Evolutionary conservation across 2,329 filamentous ascomycete genomes (phyloP).

Genomic region (Fusarium lyarnte): DNA sequence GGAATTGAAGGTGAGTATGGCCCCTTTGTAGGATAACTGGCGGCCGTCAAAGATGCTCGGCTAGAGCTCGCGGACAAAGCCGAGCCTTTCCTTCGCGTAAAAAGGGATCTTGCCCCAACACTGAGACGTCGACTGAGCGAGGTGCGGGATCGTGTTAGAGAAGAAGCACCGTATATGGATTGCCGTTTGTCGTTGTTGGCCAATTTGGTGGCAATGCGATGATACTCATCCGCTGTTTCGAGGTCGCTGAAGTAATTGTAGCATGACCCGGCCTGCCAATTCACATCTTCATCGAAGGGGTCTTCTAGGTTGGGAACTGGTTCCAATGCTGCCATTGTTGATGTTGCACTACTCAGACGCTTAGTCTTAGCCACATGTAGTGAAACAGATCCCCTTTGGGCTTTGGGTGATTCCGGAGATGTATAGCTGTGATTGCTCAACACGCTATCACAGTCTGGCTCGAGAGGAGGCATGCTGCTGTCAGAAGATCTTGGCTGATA

Average conservation of each 20-base stretch:
- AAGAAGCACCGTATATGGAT: conserved; percentile 19
- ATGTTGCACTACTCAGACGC: conserved; percentile 19
- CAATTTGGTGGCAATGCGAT: conserved; percentile 47
- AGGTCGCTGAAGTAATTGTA: conserved; percentile 46
- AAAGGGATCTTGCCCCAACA: conserved; percentile 41
- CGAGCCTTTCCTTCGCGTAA: conserved; percentile 42
- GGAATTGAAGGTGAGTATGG: conserved; percentile 26
- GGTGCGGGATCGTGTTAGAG: conserved; percentile 22
- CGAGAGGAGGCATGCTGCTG: conserved; percentile 39
- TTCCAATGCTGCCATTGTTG: conserved; percentile 6
- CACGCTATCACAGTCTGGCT: conserved; percentile 39
- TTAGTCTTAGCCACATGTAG: conserved; percentile 29
- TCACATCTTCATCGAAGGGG: conserved; percentile 19
- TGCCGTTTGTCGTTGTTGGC: conserved; percentile 42
- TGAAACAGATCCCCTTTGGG: conserved; percentile 16
- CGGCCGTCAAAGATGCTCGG: conserved; percentile 17
- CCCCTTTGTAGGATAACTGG: conserved; percentile 27
- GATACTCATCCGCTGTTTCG: conserved; percentile 49
- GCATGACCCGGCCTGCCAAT: conserved; percentile 26
- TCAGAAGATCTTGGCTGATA: conserved; percentile 32
- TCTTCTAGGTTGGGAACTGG: conserved; percentile 12
- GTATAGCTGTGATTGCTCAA: conserved; percentile 38
- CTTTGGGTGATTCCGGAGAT: conserved; percentile 29
- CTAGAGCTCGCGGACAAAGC: conserved; percentile 24
- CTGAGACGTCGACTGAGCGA: conserved; percentile 41